Conservation (phyloP, 306 rosid species). For the Citrullus mucosospermus region DNA sequence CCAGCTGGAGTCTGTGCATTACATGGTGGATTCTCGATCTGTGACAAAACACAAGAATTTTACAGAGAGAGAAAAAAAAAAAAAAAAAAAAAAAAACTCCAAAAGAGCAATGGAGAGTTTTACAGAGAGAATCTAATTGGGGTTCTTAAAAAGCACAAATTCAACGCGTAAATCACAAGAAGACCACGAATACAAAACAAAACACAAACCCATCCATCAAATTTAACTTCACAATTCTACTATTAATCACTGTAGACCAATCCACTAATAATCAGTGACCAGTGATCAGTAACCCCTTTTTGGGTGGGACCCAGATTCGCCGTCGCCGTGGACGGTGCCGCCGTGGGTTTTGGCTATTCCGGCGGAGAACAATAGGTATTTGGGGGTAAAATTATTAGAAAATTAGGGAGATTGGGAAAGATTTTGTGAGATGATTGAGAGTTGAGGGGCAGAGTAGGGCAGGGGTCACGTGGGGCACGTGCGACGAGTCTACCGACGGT, state of each 20-base stretch:
- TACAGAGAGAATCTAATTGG: slow-evolving; percentile 7
- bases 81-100: neutral
- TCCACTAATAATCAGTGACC: neutral
- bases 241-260: neutral
- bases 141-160: neutral
- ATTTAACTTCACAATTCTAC: neutral
- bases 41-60: neutral
- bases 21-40: slow-evolving; percentile 13
- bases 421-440: neutral
- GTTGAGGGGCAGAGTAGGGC: neutral
- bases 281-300: neutral
- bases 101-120: neutral
- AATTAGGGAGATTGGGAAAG: neutral
- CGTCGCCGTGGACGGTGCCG: neutral
- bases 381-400: neutral
- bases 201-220: neutral
- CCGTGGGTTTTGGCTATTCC: neutral
- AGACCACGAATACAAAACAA: neutral
- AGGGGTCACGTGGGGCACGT: slow-evolving; percentile 9
- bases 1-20: slow-evolving; percentile 16
- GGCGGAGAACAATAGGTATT: neutral
- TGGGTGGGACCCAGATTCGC: slow-evolving; percentile 1
- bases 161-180: slow-evolving; percentile 14
- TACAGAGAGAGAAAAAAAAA: neutral
- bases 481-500: neutral